Conservation (phyloP, 345 rosid genomes). For the Aquilaria yunnanensis region DNA sequence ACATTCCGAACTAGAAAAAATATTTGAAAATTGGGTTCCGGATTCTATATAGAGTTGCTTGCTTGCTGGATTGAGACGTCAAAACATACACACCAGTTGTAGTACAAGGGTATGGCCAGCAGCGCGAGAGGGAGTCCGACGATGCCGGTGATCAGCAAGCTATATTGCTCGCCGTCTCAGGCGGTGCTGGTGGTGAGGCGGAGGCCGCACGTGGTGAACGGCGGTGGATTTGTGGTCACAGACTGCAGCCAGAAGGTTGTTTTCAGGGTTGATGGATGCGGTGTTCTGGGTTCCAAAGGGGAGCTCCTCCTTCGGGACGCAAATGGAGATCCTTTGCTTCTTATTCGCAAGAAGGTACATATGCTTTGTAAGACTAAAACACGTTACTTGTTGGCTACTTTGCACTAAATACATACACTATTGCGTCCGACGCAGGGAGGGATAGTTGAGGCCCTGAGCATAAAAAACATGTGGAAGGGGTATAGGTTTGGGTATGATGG, state of each 20-base stretch:
- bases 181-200: conserved; percentile 54
- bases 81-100: too few species aligned
- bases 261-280: conserved; percentile 83
- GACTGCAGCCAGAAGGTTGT: conserved; percentile 46
- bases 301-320: conserved; percentile 49
- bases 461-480: conserved; percentile 70
- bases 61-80: too few species aligned
- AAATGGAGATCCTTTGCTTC: conserved; percentile 54
- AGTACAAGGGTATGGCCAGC: too few species aligned
- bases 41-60: too few species aligned
- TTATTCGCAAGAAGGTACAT: conserved; percentile 67
- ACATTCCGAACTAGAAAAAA: too few species aligned
- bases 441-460: conserved; percentile 55
- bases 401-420: too few species aligned
- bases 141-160: conserved; percentile 52
- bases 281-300: conserved; percentile 55
- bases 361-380: not conserved
- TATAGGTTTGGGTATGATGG: conserved; percentile 58
- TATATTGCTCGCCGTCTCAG: conserved; percentile 53
- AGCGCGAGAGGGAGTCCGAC: too few species aligned
- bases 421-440: conserved; percentile 41
- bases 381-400: too few species aligned
- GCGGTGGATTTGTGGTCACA: conserved; percentile 91
- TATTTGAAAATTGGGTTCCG: too few species aligned
- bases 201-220: conserved; percentile 65